Conservation (phyloP, 176 grass and related monocot genomes). For the Cenchrus americanus region DNA sequence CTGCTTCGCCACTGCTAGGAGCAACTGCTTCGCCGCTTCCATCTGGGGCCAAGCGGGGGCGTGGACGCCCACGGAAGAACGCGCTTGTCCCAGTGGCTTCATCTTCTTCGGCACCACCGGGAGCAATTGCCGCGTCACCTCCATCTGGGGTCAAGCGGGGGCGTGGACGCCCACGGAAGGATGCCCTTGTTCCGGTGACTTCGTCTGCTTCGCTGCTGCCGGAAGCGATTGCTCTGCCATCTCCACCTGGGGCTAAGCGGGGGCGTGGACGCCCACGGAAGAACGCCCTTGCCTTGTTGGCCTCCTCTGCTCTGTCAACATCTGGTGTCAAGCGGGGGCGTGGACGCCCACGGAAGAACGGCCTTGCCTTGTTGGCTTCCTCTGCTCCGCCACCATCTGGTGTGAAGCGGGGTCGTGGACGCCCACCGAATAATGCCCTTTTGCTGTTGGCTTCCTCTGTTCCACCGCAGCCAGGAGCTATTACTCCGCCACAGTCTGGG, state of each 20-base stretch:
- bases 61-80: slow-evolving; percentile 32
- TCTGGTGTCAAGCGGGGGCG: slow-evolving; percentile 20
- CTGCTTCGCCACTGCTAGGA: not conserved
- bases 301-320: not conserved
- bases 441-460: not conserved
- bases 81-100: not conserved
- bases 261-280: slow-evolving; percentile 38
- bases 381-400: not conserved
- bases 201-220: not conserved
- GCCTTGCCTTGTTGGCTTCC: not conserved
- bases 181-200: not conserved
- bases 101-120: not conserved
- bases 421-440: not conserved
- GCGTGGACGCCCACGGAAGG: slow-evolving; percentile 34
- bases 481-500: not conserved
- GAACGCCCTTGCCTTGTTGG: not conserved
- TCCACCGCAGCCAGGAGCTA: not conserved
- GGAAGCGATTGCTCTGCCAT: not conserved
- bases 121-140: not conserved
- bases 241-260: slow-evolving; percentile 15
- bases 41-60: slow-evolving; percentile 22
- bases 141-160: slow-evolving; percentile 25
- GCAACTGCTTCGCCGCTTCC: not conserved
- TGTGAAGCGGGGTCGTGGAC: slow-evolving; percentile 18
- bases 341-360: slow-evolving; percentile 2